These are phyloP conservation scores for Ogataea degrootiae DNA, from an alignment of 805 yeast genomes.

Conservation along the genomic window DNA sequence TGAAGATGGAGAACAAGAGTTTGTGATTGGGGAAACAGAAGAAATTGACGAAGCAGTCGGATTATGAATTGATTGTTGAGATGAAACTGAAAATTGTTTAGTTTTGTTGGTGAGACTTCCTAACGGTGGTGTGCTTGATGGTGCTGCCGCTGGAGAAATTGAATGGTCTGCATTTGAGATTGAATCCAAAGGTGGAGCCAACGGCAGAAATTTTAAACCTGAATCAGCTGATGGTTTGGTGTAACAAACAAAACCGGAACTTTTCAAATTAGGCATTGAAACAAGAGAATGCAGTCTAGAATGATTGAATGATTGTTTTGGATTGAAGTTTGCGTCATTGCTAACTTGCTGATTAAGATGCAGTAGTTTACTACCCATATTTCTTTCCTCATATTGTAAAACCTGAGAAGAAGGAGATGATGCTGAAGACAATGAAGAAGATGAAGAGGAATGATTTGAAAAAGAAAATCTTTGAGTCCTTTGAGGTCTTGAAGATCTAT, in stretches of 20 bases:
- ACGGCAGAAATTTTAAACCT: background rate
- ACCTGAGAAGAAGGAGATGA: background rate
- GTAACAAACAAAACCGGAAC: background rate
- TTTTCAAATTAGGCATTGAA: conserved; percentile 16
- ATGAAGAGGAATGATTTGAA: background rate
- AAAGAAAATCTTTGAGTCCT: conserved; percentile 12
- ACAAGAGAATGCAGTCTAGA: background rate
- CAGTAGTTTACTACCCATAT: background rate
- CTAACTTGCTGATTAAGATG: background rate
- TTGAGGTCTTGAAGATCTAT: conserved; percentile 34
- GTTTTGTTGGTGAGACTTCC: background rate
- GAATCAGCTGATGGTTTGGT: conserved; percentile 1
- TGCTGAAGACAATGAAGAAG: background rate
- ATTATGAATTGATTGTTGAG: conserved; percentile 9
- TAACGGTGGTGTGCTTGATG: background rate
- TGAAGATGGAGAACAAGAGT: conserved; percentile 20
- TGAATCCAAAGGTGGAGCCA: no score
- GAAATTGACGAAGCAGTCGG: conserved; percentile 12
- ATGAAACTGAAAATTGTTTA: conserved; percentile 6
- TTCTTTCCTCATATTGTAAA: background rate
- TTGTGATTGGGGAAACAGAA: conserved; percentile 12
- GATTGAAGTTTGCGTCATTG: background rate
- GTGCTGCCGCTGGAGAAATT: conserved; percentile 1
- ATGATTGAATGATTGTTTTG: background rate
- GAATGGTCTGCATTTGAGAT: conserved; percentile 6